Conservation (phyloP, 179 eudicot species). For the Kewa caespitosa region DNA sequence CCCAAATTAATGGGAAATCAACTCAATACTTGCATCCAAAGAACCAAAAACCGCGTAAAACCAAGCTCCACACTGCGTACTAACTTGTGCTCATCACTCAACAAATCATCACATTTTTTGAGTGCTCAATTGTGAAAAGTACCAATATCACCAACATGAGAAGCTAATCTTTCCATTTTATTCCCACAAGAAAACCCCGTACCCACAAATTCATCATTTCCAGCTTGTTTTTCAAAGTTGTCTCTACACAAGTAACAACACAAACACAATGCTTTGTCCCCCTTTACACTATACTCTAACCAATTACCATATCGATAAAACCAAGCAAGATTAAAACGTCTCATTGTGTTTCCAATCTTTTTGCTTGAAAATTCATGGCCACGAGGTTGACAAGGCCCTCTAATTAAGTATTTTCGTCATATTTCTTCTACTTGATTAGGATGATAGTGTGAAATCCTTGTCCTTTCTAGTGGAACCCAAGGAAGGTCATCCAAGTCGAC, state of each 20-base stretch:
- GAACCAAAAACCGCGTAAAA: no score
- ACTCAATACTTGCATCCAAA: no score
- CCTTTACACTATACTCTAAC: constrained; percentile 12
- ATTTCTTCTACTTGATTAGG: constrained; percentile 15
- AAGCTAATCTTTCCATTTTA: not conserved
- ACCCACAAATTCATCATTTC: not conserved
- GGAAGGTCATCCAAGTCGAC: not conserved
- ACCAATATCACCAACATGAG: not conserved
- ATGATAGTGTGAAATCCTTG: constrained; percentile 10
- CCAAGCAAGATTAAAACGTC: constrained; percentile 6
- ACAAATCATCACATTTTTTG: constrained; percentile 11
- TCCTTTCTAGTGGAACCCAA: not conserved
- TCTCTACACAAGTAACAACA: constrained; percentile 8
- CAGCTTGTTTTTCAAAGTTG: not conserved
- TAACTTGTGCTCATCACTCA: no score
- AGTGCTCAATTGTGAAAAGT: constrained; percentile 10
- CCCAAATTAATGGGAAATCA: no score
- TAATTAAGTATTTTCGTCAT: constrained; percentile 1
- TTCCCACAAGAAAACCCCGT: not conserved
- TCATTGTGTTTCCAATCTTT: not conserved
- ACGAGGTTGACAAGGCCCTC: constrained; percentile 12
- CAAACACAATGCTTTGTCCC: not conserved
- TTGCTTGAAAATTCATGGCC: constrained; percentile 7
- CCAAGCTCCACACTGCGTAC: no score
- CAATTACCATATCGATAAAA: not conserved